Conservation (phyloP, 257 asterid genomes). For the Plectranthus barbatus region DNA sequence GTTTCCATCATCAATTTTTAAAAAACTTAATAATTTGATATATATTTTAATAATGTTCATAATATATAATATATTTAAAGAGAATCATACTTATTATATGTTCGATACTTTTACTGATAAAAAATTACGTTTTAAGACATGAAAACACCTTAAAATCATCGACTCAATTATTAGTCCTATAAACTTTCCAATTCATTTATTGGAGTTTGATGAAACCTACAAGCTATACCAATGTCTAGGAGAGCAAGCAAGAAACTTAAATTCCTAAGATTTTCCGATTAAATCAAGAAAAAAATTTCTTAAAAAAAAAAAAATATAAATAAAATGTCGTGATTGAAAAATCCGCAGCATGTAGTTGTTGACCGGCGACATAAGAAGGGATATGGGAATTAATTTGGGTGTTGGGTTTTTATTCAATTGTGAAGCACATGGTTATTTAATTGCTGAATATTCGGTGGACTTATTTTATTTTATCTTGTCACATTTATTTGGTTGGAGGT, state of each 20-base stretch:
- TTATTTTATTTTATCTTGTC: background rate
- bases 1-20: too few relatives aligned
- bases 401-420: constrained; percentile 4
- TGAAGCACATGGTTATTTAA: constrained; percentile 15
- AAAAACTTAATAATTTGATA: too few relatives aligned
- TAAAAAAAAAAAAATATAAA: background rate
- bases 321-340: background rate
- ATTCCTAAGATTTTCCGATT: background rate
- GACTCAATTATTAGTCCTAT: too few relatives aligned
- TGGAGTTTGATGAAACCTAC: too few relatives aligned
- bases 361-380: background rate
- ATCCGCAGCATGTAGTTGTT: background rate
- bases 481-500: background rate
- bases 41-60: too few relatives aligned
- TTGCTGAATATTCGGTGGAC: constrained; percentile 4
- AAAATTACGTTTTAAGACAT: too few relatives aligned
- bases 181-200: too few relatives aligned
- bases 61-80: too few relatives aligned
- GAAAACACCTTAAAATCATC: too few relatives aligned
- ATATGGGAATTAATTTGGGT: background rate
- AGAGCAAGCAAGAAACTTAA: background rate
- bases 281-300: background rate
- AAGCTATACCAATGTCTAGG: background rate
- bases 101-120: too few relatives aligned
- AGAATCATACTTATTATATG: too few relatives aligned